These are phyloP conservation scores for Penicillium verrucosum DNA, from an alignment of 2,329 filamentous ascomycete genomes.

Conservation along the genomic window DNA sequence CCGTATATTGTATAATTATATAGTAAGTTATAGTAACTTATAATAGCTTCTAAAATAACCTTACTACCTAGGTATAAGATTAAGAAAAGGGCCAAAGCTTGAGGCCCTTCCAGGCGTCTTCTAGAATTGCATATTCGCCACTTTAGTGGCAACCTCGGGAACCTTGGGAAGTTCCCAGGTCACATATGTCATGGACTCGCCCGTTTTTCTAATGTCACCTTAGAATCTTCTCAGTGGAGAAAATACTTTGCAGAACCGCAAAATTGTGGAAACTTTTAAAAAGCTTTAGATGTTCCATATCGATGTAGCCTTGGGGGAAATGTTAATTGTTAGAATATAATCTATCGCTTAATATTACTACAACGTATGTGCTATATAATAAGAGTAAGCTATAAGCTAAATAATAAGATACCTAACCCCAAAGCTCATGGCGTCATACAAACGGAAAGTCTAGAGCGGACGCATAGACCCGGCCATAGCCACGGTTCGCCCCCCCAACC, in stretches of 20 bases:
- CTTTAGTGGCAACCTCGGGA: not conserved
- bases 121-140: conserved; percentile 29
- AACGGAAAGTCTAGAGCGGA: not conserved
- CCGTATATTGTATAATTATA: not conserved
- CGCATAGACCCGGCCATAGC: not conserved
- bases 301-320: not conserved
- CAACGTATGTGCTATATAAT: not conserved
- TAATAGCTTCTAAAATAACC: too few relatives aligned
- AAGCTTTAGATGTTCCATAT: not conserved
- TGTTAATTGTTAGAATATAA: not conserved
- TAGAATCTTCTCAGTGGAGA: not conserved
- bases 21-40: not conserved
- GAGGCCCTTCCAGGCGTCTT: conserved; percentile 32
- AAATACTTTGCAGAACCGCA: not conserved
- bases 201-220: conserved; percentile 3
- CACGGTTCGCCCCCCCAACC: not conserved
- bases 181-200: conserved; percentile 7
- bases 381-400: not conserved
- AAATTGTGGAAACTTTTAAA: not conserved
- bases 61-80: not conserved
- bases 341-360: too few relatives aligned
- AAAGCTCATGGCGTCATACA: not conserved
- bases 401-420: not conserved
- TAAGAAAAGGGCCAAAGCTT: conserved; percentile 21
- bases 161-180: not conserved